Conservation (phyloP, 768 basidiomycete species). For the Russula abietina region DNA sequence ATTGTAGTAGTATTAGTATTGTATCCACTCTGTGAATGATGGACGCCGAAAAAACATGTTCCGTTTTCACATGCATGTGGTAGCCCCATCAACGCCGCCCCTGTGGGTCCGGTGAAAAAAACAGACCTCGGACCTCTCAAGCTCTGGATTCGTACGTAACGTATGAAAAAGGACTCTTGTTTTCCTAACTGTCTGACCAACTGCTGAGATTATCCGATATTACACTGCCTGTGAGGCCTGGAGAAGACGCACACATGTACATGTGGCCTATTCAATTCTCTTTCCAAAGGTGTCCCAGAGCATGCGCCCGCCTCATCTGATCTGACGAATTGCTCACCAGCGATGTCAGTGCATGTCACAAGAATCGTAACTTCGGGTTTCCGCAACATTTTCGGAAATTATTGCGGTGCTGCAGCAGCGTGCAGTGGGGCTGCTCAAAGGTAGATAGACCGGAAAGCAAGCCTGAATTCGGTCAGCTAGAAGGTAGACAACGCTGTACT, state of each 20-base stretch:
- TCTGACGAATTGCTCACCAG: not conserved
- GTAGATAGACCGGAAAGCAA: too few species aligned
- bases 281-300: not conserved
- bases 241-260: too few species aligned
- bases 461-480: too few species aligned
- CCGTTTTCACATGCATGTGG: too few species aligned
- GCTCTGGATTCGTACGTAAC: not conserved
- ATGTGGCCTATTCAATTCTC: not conserved
- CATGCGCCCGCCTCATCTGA: too few species aligned
- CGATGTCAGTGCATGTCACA: too few species aligned
- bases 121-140: not conserved
- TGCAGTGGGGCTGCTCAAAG: too few species aligned
- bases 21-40: too few species aligned
- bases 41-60: not conserved
- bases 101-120: not conserved
- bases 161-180: not conserved
- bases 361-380: not conserved
- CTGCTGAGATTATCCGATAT: not conserved
- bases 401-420: not conserved
- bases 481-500: too few species aligned
- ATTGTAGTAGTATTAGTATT: not conserved
- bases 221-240: not conserved
- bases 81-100: too few species aligned
- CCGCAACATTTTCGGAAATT: not conserved
- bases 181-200: not conserved